Base-by-base conservation (phyloP, 495 filamentous ascomycete genomes). In the Letharia columbiana region DNA sequence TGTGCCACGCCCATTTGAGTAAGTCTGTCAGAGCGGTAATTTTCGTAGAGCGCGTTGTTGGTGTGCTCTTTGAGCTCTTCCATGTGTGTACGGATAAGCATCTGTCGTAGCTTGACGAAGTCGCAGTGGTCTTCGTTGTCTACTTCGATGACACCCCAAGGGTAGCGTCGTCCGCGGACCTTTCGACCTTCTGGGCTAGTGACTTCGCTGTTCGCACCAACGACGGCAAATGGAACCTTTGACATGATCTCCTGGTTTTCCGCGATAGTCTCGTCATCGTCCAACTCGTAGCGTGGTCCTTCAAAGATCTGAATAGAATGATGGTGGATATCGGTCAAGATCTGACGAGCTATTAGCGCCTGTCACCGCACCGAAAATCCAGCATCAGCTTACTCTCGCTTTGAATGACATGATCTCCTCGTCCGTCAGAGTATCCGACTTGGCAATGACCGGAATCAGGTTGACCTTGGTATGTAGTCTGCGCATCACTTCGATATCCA, bases 231-330 rank as follows among this genome's bases (percentile, higher is more conserved):
- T 28, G 94, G 94, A 47, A 98, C 92, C 83, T 98, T 98, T 71
- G 95, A 96, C 92, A 98, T 92, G 77, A 98, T 98, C 82, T 98
- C 94, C 78, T 93, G 91, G 85, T 98, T 98, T 82, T 98, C 94
- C 11, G 94, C 94, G 77, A 98, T 97, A 41, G 94, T 98, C 82
- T 98, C 94, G 75, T 98, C 94, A 69, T 98, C 94, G 75, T 98
- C 94, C 62, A 98, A 87, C 78, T 98, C 94, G 76, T 98, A 98
- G 64, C 92, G 90, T 64, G 94, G 94, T 7, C 95, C 95, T 78
- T 98, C 94, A 74, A 98, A 98, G 80, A 98, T 98, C 77, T 96
- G 91, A 70, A 98, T 96, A 71, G 86, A 86, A 81, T 98, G 94
- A 77, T 94, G 86, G 77, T 92, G 85, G 78, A 98, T 98, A 76